Evolutionary conservation across 2,329 filamentous ascomycete species (phyloP).

Genomic region (Epichloe sp.): DNA sequence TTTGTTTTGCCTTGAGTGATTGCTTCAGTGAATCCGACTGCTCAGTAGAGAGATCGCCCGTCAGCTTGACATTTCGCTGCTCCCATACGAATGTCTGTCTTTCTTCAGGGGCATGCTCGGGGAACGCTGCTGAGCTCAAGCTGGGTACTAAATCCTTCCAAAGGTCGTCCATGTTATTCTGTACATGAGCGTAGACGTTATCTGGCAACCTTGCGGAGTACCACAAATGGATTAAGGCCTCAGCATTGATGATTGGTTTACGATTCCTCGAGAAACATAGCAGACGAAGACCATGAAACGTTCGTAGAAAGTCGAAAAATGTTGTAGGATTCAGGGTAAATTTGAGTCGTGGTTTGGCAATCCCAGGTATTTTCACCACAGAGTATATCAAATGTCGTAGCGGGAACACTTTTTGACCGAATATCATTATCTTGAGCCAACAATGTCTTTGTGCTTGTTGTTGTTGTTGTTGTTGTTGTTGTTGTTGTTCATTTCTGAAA

Average conservation of each 20-base stretch:
- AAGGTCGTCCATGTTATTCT: background rate
- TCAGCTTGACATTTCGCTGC: background rate
- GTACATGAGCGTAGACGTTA: background rate
- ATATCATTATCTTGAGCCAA: no score
- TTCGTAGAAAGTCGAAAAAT: background rate
- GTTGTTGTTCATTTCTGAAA: no score
- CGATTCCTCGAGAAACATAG: background rate
- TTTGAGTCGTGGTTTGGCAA: constrained; percentile 7
- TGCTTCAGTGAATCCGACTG: background rate
- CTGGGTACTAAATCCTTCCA: background rate
- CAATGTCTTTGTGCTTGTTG: no score
- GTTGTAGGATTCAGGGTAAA: constrained; percentile 7
- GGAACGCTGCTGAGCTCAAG: background rate
- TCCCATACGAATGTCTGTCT: background rate
- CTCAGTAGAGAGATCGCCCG: background rate
- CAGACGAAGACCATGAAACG: background rate
- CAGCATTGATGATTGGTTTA: constrained; percentile 10
- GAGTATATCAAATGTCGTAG: constrained; percentile 16
- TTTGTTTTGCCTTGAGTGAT: background rate
- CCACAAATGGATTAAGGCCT: constrained; percentile 14
- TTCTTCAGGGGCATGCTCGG: background rate
- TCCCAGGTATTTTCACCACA: constrained; percentile 10
- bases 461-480: no score
- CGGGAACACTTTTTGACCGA: constrained; percentile 6
- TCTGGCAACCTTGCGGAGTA: constrained; percentile 13